Conservation (phyloP, 169 alveolate species). For the Plasmodium ovale region DNA sequence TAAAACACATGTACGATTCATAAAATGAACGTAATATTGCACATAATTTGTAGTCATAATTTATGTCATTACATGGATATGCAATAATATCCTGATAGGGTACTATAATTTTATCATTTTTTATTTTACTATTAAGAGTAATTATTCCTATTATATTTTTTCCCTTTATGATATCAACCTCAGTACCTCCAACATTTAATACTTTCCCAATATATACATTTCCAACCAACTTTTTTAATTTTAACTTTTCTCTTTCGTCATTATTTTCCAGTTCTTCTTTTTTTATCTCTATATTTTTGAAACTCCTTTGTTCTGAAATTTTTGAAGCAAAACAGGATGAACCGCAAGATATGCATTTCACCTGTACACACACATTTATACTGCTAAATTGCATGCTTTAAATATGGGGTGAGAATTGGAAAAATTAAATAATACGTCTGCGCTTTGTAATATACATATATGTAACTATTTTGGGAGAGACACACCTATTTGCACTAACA, state of each 20-base stretch:
- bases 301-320: background rate
- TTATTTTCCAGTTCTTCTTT: background rate
- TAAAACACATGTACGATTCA: slow-evolving; percentile 59
- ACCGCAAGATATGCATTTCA: slow-evolving; percentile 55
- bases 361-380: slow-evolving; percentile 42
- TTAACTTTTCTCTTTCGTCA: background rate
- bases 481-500: too few relatives aligned
- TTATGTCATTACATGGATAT: slow-evolving; percentile 37
- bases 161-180: slow-evolving; percentile 2
- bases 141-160: slow-evolving; percentile 59
- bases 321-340: slow-evolving; percentile 32
- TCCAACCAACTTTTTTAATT: slow-evolving; percentile 38
- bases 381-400: slow-evolving; percentile 26
- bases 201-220: slow-evolving; percentile 60
- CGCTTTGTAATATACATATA: too few relatives aligned
- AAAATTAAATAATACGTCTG: background rate
- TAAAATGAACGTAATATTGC: slow-evolving; percentile 45
- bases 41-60: slow-evolving; percentile 38
- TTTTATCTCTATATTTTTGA: background rate
- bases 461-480: too few relatives aligned
- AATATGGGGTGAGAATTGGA: background rate
- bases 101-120: slow-evolving; percentile 23
- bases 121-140: slow-evolving; percentile 45
- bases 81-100: slow-evolving; percentile 59
- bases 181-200: slow-evolving; percentile 18